Base-by-base conservation (phyloP, 2,329 filamentous ascomycete species). In the Fusarium sp. region DNA sequence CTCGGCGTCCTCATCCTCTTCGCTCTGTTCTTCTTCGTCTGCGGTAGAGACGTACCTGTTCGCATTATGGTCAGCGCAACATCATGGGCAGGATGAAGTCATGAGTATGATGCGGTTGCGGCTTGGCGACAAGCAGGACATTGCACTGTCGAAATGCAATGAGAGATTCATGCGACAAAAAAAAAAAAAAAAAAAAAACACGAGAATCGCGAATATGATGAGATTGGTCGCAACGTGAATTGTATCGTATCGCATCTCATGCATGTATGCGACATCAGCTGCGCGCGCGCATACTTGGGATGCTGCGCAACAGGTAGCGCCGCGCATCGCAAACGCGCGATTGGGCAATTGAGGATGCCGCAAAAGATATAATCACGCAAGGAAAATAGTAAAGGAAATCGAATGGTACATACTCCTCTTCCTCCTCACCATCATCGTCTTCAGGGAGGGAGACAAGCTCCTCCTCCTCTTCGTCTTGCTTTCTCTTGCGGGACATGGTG, bases 401-500 rank as follows among this genome's bases (percentile, higher is more conserved):
- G 42, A 59, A 36, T 42, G n/a, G 26, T 40, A 72, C 82, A 79
- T 79, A 84, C 82, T 84, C 82, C 72, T 84, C 81, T 72, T 84
- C 82, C 69, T 83, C 81, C 70, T 82, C 80, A 39, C 78, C 80
- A 58, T 82, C 80, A 43, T 79, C 78, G 43, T 78, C 81, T 58
- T 83, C 82, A 50, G 82, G 82, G 51, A 85, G 80, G 60, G 82
- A 83, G 60, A 85, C 79, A 31, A 85, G 81, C 75, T 84, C 81
- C 56, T 83, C 81, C 66, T 83, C 80, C 65, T 83, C 81, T 43
- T 69, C 67, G 29, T 90, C 80, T 68, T 81, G 79, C 78, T 82
- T 83, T 78, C 81, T 81, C 81, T 84, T 84, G 70, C 82, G 81
- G 69, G 80, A 79, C 80, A 83, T 83, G 61, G 55, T 75, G 31